Evolutionary conservation across 2,329 filamentous ascomycete genomes (phyloP).

Genomic region (Alternaria triticimaculans): DNA sequence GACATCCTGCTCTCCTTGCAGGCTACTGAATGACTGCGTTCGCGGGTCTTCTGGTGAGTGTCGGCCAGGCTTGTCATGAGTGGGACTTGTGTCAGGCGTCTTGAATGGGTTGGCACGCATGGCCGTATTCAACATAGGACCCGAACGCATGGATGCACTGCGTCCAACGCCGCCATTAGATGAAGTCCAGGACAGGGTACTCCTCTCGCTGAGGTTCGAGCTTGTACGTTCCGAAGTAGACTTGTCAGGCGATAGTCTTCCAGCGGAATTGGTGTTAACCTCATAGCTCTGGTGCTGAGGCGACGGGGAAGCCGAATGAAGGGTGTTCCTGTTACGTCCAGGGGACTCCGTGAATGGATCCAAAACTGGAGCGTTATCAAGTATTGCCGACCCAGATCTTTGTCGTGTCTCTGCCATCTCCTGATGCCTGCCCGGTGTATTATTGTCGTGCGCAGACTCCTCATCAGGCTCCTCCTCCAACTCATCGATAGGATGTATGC

Average conservation of each 20-base stretch:
- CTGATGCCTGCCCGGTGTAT: conserved; percentile 17
- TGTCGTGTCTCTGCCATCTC: conserved; percentile 36
- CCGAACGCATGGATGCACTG: conserved; percentile 55
- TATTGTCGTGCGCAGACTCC: conserved; percentile 24
- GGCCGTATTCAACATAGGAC: conserved; percentile 46
- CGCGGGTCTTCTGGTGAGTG: conserved; percentile 30
- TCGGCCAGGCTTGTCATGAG: conserved; percentile 25
- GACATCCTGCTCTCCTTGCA: conserved; percentile 48
- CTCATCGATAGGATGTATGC: conserved; percentile 69
- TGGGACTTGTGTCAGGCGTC: conserved; percentile 43
- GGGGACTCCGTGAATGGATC: conserved; percentile 53
- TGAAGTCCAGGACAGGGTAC: conserved; percentile 54
- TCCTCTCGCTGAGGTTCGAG: conserved; percentile 63
- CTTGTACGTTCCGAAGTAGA: conserved; percentile 58
- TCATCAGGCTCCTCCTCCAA: conserved; percentile 60
- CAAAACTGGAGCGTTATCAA: conserved; percentile 39
- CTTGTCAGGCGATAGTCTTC: conserved; percentile 57
- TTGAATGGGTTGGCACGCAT: conserved; percentile 40
- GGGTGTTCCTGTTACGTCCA: conserved; percentile 40
- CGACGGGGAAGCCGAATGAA: conserved; percentile 29
- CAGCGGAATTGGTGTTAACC: conserved; percentile 15
- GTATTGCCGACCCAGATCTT: conserved; percentile 28
- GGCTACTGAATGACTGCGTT: conserved; percentile 45
- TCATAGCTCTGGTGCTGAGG: conserved; percentile 23
- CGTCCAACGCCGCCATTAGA: conserved; percentile 50